phyloP scores from a whole-genome alignment of 495 filamentous ascomycete species.

The Oleoguttula mirabilis region DNA sequence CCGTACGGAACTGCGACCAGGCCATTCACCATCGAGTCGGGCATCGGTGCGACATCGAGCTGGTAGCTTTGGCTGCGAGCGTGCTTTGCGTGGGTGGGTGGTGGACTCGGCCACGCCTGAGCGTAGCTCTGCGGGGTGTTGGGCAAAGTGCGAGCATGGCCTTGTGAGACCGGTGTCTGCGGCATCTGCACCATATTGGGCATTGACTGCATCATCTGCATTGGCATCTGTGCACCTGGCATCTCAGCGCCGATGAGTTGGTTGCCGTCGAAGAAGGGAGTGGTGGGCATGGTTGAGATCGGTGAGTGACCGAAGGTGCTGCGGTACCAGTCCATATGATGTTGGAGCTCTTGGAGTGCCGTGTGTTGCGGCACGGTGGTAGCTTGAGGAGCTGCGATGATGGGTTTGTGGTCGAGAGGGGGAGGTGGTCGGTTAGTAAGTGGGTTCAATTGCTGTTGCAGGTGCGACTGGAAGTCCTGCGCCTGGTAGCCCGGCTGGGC shows the following conservation, averaged over 20 bases:
- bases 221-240: background rate
- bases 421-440: background rate
- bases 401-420: constrained; percentile 19
- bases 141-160: constrained; percentile 11
- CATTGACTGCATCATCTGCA: background rate
- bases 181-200: background rate
- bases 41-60: constrained; percentile 38
- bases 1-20: background rate
- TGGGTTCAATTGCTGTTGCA: constrained; percentile 22
- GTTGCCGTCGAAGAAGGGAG: background rate
- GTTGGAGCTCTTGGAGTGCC: constrained; percentile 25
- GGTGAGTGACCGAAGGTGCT: constrained; percentile 2
- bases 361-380: constrained; percentile 14
- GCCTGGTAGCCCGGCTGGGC: constrained; percentile 48
- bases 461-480: constrained; percentile 29
- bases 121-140: constrained; percentile 17
- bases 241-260: background rate
- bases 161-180: constrained; percentile 12
- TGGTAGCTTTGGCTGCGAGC: constrained; percentile 23
- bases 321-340: constrained; percentile 27
- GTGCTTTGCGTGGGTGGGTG: constrained; percentile 14
- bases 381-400: constrained; percentile 17
- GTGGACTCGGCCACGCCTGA: constrained; percentile 13
- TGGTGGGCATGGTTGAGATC: background rate
- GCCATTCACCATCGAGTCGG: constrained; percentile 18